A percentile compares a stretch with the other conserved stretches of the same genome.
Conservation (phyloP, 192 early-diverging fungal species). For the Chytriomyces confervae region DNA sequence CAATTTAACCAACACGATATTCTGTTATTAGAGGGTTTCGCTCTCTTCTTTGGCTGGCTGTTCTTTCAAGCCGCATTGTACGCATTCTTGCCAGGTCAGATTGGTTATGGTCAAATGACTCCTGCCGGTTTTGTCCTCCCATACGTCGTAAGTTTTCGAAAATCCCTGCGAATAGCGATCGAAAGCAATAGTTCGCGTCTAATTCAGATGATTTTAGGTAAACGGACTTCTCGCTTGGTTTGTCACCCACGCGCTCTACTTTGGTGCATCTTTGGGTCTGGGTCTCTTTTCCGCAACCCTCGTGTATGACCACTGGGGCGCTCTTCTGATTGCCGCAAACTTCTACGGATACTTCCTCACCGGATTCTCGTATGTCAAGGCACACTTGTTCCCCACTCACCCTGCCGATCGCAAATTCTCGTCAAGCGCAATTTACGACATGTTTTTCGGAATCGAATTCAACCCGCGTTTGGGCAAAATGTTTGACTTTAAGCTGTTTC, state of each 20-base stretch:
- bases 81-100: no score
- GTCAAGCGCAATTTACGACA: slow-evolving; percentile 72
- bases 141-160: no score
- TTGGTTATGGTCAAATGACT: no score
- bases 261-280: slow-evolving; percentile 66
- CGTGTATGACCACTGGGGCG: slow-evolving; percentile 78
- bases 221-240: slow-evolving; percentile 79
- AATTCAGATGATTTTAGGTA: slow-evolving; percentile 62
- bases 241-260: slow-evolving; percentile 62
- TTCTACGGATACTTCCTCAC: slow-evolving; percentile 79
- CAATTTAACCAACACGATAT: no score
- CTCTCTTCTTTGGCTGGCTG: no score
- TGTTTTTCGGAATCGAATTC: slow-evolving; percentile 83
- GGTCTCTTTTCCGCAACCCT: slow-evolving; percentile 69
- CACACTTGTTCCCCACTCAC: slow-evolving; percentile 73
- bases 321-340: slow-evolving; percentile 73
- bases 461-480: slow-evolving; percentile 77
- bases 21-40: no score
- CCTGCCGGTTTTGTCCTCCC: no score
- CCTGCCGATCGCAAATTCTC: slow-evolving; percentile 80
- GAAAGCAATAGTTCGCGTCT: no score
- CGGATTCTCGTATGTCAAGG: slow-evolving; percentile 74
- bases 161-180: no score
- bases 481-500: slow-evolving; percentile 85
- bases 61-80: no score